Percentiles rank a stretch among this genome's conserved stretches.
phyloP scores from a whole-genome alignment of 768 basidiomycete species.

The Rhodotorula babjevae region DNA sequence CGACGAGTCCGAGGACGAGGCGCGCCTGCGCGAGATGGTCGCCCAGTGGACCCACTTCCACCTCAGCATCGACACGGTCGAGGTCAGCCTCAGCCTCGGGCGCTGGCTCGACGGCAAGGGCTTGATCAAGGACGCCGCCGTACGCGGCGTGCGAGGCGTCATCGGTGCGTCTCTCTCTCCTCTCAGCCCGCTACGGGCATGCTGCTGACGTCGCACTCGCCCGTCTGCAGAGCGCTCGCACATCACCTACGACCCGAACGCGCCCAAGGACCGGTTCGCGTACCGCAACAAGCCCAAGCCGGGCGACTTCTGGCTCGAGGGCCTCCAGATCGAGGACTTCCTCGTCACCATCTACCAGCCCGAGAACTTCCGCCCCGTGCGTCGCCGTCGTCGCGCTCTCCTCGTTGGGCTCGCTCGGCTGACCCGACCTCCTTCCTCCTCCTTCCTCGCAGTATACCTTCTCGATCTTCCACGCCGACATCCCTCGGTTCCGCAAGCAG shows the following conservation, averaged over 20 bases:
- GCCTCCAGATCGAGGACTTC: conserved; percentile 83
- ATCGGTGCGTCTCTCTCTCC: conserved; percentile 58
- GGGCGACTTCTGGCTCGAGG: conserved; percentile 89
- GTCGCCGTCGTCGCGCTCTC: conserved; percentile 40
- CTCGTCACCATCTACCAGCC: conserved; percentile 93
- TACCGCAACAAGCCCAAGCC: conserved; percentile 69
- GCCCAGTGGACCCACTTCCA: conserved; percentile 87
- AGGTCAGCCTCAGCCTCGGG: conserved; percentile 84
- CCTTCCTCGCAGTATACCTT: conserved; percentile 57
- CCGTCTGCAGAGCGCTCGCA: conserved; percentile 69
- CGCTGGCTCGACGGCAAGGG: conserved; percentile 96
- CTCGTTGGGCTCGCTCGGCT: background rate
- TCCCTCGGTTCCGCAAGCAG: conserved; percentile 75
- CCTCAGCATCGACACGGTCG: conserved; percentile 86
- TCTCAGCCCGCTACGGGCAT: too few relatives aligned
- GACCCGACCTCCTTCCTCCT: background rate
- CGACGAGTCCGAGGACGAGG: conserved; percentile 24
- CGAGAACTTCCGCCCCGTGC: conserved; percentile 70
- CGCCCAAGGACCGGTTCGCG: conserved; percentile 70
- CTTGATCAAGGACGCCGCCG: conserved; percentile 77
- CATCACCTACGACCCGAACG: conserved; percentile 66
- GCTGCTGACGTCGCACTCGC: background rate
- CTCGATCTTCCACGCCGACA: conserved; percentile 88
- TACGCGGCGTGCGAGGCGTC: conserved; percentile 90
- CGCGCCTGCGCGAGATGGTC: conserved; percentile 34